These are phyloP conservation scores for Mycena filopes DNA, from an alignment of 768 basidiomycete species.

Conservation along the genomic window DNA sequence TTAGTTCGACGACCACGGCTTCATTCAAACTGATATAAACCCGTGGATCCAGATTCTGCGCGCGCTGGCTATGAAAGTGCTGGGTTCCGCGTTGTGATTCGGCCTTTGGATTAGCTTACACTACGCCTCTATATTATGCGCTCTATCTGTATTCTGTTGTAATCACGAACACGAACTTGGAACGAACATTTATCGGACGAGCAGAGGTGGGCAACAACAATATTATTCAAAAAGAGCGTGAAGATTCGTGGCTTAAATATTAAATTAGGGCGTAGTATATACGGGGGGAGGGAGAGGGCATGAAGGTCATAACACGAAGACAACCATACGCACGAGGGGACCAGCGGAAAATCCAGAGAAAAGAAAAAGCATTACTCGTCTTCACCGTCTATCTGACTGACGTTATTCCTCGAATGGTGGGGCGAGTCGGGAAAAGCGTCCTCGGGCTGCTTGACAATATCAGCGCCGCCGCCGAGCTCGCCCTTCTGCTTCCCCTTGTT, in stretches of 20 bases:
- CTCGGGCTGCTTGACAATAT: constrained; percentile 25
- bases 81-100: constrained; percentile 28
- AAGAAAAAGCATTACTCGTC: constrained; percentile 23
- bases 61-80: constrained; percentile 29
- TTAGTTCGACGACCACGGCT: constrained; percentile 41
- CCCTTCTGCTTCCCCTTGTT: constrained; percentile 31
- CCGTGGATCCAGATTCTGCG: constrained; percentile 24
- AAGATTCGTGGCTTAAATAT: constrained; percentile 21
- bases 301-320: background rate
- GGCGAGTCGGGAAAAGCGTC: constrained; percentile 35
- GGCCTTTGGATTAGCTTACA: background rate
- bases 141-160: constrained; percentile 18
- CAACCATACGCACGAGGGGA: background rate
- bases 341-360: background rate
- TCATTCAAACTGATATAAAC: background rate
- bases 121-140: constrained; percentile 2
- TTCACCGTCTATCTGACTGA: constrained; percentile 21
- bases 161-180: background rate
- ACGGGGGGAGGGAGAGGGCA: background rate
- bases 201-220: constrained; percentile 12
- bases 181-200: background rate
- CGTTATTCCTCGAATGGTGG: constrained; percentile 30
- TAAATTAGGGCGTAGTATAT: constrained; percentile 2
- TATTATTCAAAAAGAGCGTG: constrained; percentile 25
- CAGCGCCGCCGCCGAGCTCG: constrained; percentile 31